Evolutionary conservation across 1,139 yeast species (phyloP), one percentile per base, ranked within the genome.

Genomic region (Pichia sp.): DNA sequence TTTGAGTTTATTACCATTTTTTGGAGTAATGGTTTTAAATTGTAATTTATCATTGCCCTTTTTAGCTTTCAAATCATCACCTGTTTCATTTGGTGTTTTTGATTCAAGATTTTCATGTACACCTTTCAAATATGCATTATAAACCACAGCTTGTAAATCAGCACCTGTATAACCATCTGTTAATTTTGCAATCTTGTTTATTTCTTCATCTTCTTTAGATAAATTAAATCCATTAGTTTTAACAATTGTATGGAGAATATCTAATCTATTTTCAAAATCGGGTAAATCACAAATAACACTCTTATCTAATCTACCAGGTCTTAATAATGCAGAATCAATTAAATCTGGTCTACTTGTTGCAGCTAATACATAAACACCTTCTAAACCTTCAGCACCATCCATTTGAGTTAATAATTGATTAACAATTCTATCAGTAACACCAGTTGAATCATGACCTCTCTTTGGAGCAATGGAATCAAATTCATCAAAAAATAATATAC

Each of bases 311-410:
- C 99, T 81, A 25, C 99, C 99, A 0, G 99, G 99, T 67, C 99
- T 82, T 57, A 93, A 72, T 54, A 93, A 74, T 0, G 99, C 99
- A 8, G 96, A 84, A 68, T 93, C 99, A 60, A 95, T 91, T 62
- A 93, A 75, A 65, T 93, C 98, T 0, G 98, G 98, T 61, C 99
- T 76, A 62, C 93, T 83, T 0, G 99, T 95, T 0, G 99, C 99
- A 0, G 98, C 99, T 34, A 93, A 73, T 0, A 95, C 96, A 64
- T 93, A 93, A 3, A 95, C 99, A 0, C 98, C 98, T 63, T 91
- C 97, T 39, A 91, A 73, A 0, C 98, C 98, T 68, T 93, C 99
- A 1, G 98, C 98, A 71, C 99, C 99, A 70, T 93, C 99, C 96
- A 93, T 90, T 67, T 95, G 98, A 0, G 99, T 93, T 63, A 93